phyloP scores from a whole-genome alignment of 1,284 basidiomycete genomes.

The Entoloma clypeatum region DNA sequence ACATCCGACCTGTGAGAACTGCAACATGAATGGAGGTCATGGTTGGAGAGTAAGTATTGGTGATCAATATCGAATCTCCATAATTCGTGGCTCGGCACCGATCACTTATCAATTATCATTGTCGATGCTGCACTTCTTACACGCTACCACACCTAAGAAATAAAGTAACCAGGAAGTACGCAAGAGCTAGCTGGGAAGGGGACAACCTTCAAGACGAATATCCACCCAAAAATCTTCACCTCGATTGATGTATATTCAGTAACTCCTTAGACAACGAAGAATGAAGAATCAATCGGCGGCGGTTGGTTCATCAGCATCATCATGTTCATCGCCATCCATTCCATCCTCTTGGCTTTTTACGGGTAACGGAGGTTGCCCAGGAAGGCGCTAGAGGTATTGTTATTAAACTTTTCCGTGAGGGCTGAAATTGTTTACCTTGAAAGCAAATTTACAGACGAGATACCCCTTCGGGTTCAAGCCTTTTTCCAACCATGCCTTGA shows the following conservation, averaged over 20 bases:
- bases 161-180: too few species aligned
- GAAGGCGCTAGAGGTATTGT: conserved; percentile 45
- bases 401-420: neutral
- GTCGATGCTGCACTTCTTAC: too few species aligned
- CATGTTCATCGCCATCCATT: conserved; percentile 10
- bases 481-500: conserved; percentile 64
- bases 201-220: too few species aligned
- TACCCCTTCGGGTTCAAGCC: conserved; percentile 63
- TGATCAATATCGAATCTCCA: too few species aligned
- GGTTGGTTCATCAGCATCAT: conserved; percentile 6
- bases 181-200: too few species aligned
- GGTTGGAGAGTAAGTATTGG: conserved; percentile 1
- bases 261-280: too few species aligned
- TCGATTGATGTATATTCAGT: too few species aligned
- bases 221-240: too few species aligned
- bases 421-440: conserved; percentile 56
- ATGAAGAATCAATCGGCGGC: too few species aligned
- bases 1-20: conserved; percentile 33
- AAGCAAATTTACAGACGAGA: conserved; percentile 75
- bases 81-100: too few species aligned
- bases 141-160: too few species aligned
- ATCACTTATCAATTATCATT: too few species aligned
- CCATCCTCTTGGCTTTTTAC: conserved; percentile 28
- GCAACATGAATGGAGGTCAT: conserved; percentile 28
- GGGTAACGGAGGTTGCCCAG: conserved; percentile 55